A percentile compares a stretch with the other conserved stretches of the same genome.
Conservation (phyloP, 2,329 filamentous ascomycete species). For the Verticillium nubilum region DNA sequence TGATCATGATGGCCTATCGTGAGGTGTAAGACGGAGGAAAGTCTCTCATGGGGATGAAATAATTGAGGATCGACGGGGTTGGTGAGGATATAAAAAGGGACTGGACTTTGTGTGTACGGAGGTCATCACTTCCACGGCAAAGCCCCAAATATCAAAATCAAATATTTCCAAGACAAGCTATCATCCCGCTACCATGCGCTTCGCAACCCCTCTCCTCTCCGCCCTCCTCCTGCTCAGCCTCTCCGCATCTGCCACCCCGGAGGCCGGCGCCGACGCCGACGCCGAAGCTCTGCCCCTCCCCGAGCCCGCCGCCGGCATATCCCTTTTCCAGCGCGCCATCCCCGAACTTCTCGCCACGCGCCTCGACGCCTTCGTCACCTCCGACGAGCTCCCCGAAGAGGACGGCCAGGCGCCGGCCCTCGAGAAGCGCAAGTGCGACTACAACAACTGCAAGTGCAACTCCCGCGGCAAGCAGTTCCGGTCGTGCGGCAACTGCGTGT, state of each 20-base stretch:
- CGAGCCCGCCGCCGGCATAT: not conserved
- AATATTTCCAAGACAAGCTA: not conserved
- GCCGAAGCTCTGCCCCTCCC: not conserved
- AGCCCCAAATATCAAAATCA: not conserved
- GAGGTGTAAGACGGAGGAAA: not conserved
- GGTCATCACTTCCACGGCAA: not conserved
- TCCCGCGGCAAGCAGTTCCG: slow-evolving; percentile 15
- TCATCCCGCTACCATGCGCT: not conserved
- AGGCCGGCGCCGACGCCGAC: not conserved
- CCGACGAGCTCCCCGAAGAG: not conserved
- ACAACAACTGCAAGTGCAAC: slow-evolving; percentile 18
- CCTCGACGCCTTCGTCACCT: not conserved
- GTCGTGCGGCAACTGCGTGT: slow-evolving; percentile 18
- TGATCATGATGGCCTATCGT: not conserved
- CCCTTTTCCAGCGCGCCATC: not conserved
- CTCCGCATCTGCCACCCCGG: not conserved
- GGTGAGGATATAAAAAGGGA: not conserved
- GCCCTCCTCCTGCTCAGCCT: not conserved
- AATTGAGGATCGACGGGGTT: not conserved
- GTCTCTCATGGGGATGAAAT: not conserved
- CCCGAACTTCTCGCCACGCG: not conserved
- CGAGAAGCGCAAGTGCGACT: not conserved
- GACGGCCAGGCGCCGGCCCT: not conserved
- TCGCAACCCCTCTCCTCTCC: not conserved
- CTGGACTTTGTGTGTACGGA: not conserved